Percentiles rank a stretch among this genome's conserved stretches.
phyloP scores from a whole-genome alignment of 768 basidiomycete species.

The Tricholoma flavovirens region DNA sequence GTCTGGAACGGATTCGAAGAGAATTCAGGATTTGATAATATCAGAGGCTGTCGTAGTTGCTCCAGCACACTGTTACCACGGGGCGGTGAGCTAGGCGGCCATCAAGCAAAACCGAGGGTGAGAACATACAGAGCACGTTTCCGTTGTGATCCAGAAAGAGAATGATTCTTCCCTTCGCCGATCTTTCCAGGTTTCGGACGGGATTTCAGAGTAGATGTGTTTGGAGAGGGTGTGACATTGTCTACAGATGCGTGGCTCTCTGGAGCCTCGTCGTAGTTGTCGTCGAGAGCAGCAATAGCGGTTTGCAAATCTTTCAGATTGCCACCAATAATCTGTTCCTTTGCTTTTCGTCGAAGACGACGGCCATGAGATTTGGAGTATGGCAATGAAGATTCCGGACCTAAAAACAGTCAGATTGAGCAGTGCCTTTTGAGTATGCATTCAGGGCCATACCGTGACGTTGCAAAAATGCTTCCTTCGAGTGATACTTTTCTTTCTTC shows the following conservation, averaged over 20 bases:
- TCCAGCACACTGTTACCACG: slow-evolving; percentile 50
- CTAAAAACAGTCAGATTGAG: slow-evolving; percentile 24
- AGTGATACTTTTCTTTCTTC: slow-evolving; percentile 64
- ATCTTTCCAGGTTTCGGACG: slow-evolving; percentile 43
- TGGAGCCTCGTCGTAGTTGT: slow-evolving; percentile 13
- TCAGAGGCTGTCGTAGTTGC: slow-evolving; percentile 61
- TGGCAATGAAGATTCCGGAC: slow-evolving; percentile 45
- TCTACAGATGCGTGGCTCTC: background rate
- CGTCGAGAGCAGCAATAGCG: slow-evolving; percentile 51
- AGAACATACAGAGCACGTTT: slow-evolving; percentile 59
- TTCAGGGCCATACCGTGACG: slow-evolving; percentile 32
- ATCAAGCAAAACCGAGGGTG: slow-evolving; percentile 5
- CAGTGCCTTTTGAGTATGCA: background rate
- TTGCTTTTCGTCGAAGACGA: slow-evolving; percentile 64
- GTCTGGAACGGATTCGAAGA: slow-evolving; percentile 68
- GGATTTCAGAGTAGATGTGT: background rate
- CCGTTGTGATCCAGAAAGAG: slow-evolving; percentile 60
- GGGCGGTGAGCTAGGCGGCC: background rate
- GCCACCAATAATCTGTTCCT: slow-evolving; percentile 50
- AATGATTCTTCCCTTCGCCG: slow-evolving; percentile 54
- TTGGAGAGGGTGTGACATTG: too few species aligned
- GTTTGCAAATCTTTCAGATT: slow-evolving; percentile 41
- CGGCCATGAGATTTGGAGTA: slow-evolving; percentile 72
- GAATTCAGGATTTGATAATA: slow-evolving; percentile 62
- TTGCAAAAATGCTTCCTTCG: slow-evolving; percentile 63